Base-by-base conservation (phyloP, 2,329 filamentous ascomycete species). In the Tolypocladium cylindrosporum region DNA sequence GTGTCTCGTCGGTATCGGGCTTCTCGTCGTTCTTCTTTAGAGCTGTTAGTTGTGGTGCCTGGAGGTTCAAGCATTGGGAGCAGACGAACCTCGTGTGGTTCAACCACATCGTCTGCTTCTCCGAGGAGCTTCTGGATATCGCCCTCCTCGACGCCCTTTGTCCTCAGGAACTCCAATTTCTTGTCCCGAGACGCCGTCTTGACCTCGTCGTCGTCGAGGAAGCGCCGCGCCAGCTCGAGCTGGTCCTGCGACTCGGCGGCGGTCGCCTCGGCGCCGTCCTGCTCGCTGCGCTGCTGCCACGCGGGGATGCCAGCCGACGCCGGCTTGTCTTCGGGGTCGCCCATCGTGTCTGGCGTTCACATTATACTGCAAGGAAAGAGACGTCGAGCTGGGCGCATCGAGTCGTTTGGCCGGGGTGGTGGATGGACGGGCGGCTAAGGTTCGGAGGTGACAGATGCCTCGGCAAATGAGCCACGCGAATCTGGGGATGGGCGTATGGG, bases 161-260 rank as follows among this genome's bases (percentile, higher is more conserved):
- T 83, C 66, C 86, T 80, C 1, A 97, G 75, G 64, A 96, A 96
- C 9, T 82, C 81, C 24, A 82, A 77, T 75, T 96, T 96, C 72
- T 85, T 86, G 58, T 90, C 87, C 51, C 79, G 78, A 0, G 87
- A 78, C 40, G 87, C 84, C 71, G 87, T 76, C 59, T 81, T 84
- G 58, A 96, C 89, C 24, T 80, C 78, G 9, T 89, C 84, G 60
- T 95, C 87, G 55, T 89, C 77, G 4, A 97, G 80, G 68, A 96
- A 97, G 56, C 79, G 82, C 50, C 81, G 79, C 36, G 91, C 91
- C 67, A 91, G 84, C 19, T 90, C 84, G 41, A 77, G 65, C 40
- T 66, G 64, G 54, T 70, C 65, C 14, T 45, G 55, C 58, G 43
- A 27, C 61, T 41, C 60, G 59, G 58, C 55, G 55, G 55, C 58